These are phyloP conservation scores for Vararia minispora DNA, from an alignment of 768 basidiomycete genomes.

Conservation along the genomic window DNA sequence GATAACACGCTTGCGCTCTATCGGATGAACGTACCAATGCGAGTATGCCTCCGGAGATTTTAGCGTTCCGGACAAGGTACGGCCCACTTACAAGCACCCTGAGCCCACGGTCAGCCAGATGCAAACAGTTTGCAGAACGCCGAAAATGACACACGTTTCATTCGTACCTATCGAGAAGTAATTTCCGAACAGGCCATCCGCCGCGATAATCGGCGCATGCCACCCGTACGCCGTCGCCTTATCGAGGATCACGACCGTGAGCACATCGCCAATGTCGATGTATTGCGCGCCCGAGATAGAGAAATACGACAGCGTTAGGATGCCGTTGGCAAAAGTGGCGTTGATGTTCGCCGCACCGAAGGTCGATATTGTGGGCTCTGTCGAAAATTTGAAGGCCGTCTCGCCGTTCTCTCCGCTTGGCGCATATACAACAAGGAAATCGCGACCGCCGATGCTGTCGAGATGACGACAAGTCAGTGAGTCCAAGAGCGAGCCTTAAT, in stretches of 20 bases:
- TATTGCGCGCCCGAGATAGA: too few species aligned
- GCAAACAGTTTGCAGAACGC: background rate
- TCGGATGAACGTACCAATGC: too few species aligned
- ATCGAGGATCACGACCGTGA: slow-evolving; percentile 31
- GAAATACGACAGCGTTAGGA: slow-evolving; percentile 32
- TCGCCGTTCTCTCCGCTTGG: slow-evolving; percentile 31
- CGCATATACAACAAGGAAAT: slow-evolving; percentile 35
- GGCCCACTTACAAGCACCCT: too few species aligned
- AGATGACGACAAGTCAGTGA: background rate
- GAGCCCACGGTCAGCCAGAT: too few species aligned
- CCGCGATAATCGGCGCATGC: slow-evolving; percentile 36
- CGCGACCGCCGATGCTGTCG: slow-evolving; percentile 27
- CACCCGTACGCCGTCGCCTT: slow-evolving; percentile 36
- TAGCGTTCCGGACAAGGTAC: too few species aligned
- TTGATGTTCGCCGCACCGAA: slow-evolving; percentile 21
- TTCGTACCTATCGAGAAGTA: slow-evolving; percentile 37
- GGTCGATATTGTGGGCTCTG: slow-evolving; percentile 21
- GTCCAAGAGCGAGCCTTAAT: background rate
- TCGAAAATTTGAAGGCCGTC: slow-evolving; percentile 28
- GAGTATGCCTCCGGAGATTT: too few species aligned
- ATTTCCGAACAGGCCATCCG: slow-evolving; percentile 25
- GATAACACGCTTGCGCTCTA: too few species aligned
- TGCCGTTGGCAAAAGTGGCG: slow-evolving; percentile 24
- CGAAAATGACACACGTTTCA: slow-evolving; percentile 23
- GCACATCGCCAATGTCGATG: too few species aligned